Evolutionary conservation across 106 monocot species (phyloP), one percentile per base, ranked within the genome.

Genomic region (Allium sativum): DNA sequence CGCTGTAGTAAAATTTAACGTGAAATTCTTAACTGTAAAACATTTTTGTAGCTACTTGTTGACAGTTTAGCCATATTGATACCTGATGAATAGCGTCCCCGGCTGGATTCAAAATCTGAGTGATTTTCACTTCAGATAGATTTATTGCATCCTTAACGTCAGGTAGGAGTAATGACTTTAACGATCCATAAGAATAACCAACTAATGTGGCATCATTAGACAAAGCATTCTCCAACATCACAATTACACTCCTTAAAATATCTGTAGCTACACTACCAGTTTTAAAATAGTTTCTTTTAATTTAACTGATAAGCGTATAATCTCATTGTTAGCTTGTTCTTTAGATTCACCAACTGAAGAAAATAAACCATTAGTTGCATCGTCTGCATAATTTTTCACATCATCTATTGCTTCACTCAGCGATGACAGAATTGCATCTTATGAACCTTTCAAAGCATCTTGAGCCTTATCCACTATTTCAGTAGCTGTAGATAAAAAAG

Each of bases 141-240:
- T 69, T 76, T 68, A 96, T 53, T 8, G 44, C 53, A 31, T 84
- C 70, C 68, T 64, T 79, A 60, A 76, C 62, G 64, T 91, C 77
- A 51, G 65, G 52, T 63, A 90, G 95, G 62, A 96, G 79, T 46
- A 81, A 74, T 22, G 77, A 63, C 68, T 96, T 96, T 20, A 78
- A 71, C 14, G 86, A 77, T 66, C 73, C 90, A 58, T 87, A 96
- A 15, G 69, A 84, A 72, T 82, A 77, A 59, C 81, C 76, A 67
- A 77, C 65, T 74, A 77, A 81, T n/a, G 76, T 56, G 45, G 79
- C 47, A 8, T 62, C 71, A 56, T 84, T 87, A 42, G 50, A 68
- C 41, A 91, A 62, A 67, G 65, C 62, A 72, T 72, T 76, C 68
- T 84, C 95, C 51, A 87, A 45, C 46, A 53, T 45, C 48, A 82